Percentiles rank a stretch among this genome's conserved stretches.
phyloP scores from a whole-genome alignment of 495 filamentous ascomycete species.

The Oleoguttula mirabilis region DNA sequence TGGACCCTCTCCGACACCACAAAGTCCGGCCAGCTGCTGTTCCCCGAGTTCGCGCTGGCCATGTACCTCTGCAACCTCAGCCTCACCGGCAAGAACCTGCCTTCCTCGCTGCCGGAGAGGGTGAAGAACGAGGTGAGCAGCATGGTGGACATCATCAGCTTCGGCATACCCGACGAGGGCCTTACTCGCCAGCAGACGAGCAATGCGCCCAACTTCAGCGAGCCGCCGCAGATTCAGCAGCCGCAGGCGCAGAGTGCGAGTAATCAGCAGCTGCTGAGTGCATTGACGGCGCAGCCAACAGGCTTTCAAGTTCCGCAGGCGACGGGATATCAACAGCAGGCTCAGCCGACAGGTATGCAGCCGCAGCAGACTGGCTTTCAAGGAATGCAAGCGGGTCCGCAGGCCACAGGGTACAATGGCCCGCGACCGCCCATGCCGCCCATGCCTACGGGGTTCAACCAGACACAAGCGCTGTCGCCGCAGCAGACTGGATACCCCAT shows the following conservation, averaged over 20 bases:
- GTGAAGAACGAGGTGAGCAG: slow-evolving; percentile 95
- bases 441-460: slow-evolving; percentile 70
- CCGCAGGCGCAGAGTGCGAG: slow-evolving; percentile 69
- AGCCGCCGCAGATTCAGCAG: slow-evolving; percentile 58
- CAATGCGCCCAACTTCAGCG: slow-evolving; percentile 73
- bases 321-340: slow-evolving; percentile 32
- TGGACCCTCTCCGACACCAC: slow-evolving; percentile 97
- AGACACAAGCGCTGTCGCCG: slow-evolving; percentile 41
- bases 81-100: slow-evolving; percentile 73
- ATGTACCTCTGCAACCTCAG: slow-evolving; percentile 98
- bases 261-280: slow-evolving; percentile 63
- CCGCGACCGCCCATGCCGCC: slow-evolving; percentile 86
- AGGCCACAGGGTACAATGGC: slow-evolving; percentile 54
- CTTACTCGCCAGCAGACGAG: slow-evolving; percentile 37
- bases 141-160: slow-evolving; percentile 99
- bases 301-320: slow-evolving; percentile 48
- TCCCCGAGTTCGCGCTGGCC: slow-evolving; percentile 93
- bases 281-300: slow-evolving; percentile 64
- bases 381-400: slow-evolving; percentile 39
- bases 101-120: slow-evolving; percentile 61
- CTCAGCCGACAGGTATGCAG: slow-evolving; percentile 41
- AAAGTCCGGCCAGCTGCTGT: slow-evolving; percentile 88
- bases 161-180: slow-evolving; percentile 71
- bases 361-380: slow-evolving; percentile 39
- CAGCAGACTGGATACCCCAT: slow-evolving; percentile 41